phyloP scores from a whole-genome alignment of 805 yeast genomes.

The Spathaspora passalidarum region DNA sequence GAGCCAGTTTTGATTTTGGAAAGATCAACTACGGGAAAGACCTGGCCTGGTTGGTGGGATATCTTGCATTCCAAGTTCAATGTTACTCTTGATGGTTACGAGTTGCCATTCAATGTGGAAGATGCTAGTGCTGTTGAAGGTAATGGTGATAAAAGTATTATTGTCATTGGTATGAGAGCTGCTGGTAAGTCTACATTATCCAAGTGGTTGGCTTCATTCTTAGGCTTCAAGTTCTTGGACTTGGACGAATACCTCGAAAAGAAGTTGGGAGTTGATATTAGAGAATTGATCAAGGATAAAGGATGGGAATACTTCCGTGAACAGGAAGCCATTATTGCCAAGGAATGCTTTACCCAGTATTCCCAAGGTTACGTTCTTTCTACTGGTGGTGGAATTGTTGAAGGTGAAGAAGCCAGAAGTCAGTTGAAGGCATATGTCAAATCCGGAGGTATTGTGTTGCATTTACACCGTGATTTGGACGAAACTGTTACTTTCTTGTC shows the following conservation, averaged over 20 bases:
- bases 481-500: constrained; percentile 74
- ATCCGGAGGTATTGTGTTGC: constrained; percentile 77
- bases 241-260: constrained; percentile 72
- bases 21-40: constrained; percentile 90
- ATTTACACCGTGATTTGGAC: constrained; percentile 82
- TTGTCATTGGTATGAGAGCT: constrained; percentile 96
- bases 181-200: constrained; percentile 92
- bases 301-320: constrained; percentile 91
- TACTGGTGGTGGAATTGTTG: constrained; percentile 97
- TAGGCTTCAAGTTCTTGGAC: constrained; percentile 72
- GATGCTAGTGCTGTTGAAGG: background rate
- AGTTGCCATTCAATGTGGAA: constrained; percentile 31
- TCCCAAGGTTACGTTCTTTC: constrained; percentile 66
- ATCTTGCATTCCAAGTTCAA: constrained; percentile 67
- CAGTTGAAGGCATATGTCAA: constrained; percentile 52
- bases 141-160: constrained; percentile 49
- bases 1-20: constrained; percentile 73
- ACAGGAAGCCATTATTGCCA: constrained; percentile 57
- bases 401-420: constrained; percentile 63
- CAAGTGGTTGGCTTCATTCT: constrained; percentile 66
- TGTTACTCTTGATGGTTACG: constrained; percentile 69
- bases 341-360: constrained; percentile 42
- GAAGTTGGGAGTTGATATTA: constrained; percentile 48
- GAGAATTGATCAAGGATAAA: constrained; percentile 53
- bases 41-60: constrained; percentile 99